Evolutionary conservation across 1,284 basidiomycete species (phyloP).

Genomic region (Stygiomarasmius scandens): DNA sequence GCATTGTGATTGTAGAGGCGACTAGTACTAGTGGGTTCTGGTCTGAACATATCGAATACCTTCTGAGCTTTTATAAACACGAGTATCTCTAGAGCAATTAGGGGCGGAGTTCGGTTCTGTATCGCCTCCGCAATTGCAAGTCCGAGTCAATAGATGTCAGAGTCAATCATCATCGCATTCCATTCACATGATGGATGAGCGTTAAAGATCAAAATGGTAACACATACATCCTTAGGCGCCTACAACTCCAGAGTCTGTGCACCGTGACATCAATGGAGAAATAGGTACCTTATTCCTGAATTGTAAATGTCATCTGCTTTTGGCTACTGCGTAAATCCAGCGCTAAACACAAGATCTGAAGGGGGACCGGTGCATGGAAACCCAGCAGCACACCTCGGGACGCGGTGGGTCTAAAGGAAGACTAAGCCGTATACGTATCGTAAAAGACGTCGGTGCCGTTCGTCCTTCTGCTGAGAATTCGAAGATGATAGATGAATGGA

Average conservation of each 20-base stretch:
- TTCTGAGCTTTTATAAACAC: neutral
- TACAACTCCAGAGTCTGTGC: too few relatives aligned
- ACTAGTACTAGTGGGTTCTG: neutral
- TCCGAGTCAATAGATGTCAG: neutral
- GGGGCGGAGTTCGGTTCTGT: conserved; percentile 7
- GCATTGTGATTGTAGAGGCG: conserved; percentile 21
- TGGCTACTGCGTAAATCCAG: neutral
- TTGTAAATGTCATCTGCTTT: too few relatives aligned
- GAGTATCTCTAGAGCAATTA: neutral
- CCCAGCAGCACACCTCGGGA: too few relatives aligned
- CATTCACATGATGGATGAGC: neutral
- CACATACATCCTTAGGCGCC: neutral
- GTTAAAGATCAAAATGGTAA: neutral
- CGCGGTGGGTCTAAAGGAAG: too few relatives aligned
- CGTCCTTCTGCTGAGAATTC: neutral
- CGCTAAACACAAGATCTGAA: too few relatives aligned
- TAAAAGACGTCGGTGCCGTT: neutral
- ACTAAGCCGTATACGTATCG: neutral
- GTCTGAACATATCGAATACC: neutral
- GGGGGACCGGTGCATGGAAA: too few relatives aligned
- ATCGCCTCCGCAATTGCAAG: conserved; percentile 12
- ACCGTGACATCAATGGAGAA: too few relatives aligned
- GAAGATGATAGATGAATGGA: neutral
- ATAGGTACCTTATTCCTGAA: too few relatives aligned
- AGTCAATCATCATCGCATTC: conserved; percentile 7